These are phyloP conservation scores for Stromatinia cepivora DNA, from an alignment of 2,329 filamentous ascomycete genomes.

Conservation along the genomic window DNA sequence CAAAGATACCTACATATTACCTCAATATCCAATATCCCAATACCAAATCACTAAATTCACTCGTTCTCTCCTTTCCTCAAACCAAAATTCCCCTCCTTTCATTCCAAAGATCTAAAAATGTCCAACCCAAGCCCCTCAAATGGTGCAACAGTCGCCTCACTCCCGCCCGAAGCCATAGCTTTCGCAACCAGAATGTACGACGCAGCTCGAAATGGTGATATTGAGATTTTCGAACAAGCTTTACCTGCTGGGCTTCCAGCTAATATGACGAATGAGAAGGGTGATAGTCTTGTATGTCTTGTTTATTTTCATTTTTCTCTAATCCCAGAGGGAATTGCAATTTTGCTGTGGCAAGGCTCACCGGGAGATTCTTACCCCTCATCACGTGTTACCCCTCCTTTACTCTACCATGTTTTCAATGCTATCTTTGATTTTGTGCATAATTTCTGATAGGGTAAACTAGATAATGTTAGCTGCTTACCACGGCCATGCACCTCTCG, in stretches of 20 bases:
- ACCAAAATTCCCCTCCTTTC: not conserved
- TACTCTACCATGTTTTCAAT: not conserved
- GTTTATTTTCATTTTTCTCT: not conserved
- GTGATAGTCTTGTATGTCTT: constrained; percentile 62
- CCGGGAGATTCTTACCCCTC: not conserved
- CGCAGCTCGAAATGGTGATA: constrained; percentile 60
- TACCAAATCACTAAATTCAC: not conserved
- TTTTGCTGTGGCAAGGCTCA: not conserved
- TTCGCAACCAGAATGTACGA: constrained; percentile 68
- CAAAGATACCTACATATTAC: not conserved
- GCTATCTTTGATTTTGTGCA: not conserved
- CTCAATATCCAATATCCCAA: not conserved
- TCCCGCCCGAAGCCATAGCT: constrained; percentile 65
- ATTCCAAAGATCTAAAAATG: not conserved
- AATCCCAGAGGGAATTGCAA: accelerated
- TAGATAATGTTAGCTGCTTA: constrained; percentile 73
- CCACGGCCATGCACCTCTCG: constrained; percentile 62
- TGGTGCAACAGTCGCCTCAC: constrained; percentile 14
- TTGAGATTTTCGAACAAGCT: constrained; percentile 60
- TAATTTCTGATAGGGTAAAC: constrained; percentile 5
- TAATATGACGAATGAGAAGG: constrained; percentile 72
- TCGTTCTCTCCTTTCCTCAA: not conserved
- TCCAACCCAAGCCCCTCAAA: constrained; percentile 1
- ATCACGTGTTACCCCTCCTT: not conserved
- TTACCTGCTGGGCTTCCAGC: constrained; percentile 64